Evolutionary conservation across 441 rosid genomes (phyloP).

Genomic region (Erodium texanum): DNA sequence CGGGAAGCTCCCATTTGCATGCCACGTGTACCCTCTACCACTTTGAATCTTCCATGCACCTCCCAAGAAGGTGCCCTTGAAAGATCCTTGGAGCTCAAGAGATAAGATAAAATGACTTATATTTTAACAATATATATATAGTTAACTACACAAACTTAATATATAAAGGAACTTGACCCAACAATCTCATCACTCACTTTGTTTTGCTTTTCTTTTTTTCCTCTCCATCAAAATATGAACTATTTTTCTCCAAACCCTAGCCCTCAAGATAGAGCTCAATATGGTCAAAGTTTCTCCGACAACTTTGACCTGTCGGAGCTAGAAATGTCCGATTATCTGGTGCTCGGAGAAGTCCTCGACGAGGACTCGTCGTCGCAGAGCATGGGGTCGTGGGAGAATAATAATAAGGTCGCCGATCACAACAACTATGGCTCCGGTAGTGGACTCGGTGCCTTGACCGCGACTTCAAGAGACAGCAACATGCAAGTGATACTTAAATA

Average conservation of each 20-base stretch:
- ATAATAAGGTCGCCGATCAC: neutral
- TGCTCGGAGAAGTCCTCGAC: neutral
- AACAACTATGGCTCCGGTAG: neutral
- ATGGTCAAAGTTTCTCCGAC: neutral
- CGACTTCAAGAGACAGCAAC: neutral
- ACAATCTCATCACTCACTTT: neutral
- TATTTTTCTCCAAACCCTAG: conserved; percentile 1
- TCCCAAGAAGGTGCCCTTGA: neutral
- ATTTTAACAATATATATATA: neutral
- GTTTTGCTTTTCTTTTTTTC: neutral
- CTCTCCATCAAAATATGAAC: neutral
- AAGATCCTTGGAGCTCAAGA: neutral
- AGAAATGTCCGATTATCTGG: neutral
- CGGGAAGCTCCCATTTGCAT: neutral
- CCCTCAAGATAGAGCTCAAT: neutral
- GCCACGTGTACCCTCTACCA: neutral
- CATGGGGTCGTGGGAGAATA: neutral
- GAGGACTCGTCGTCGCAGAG: conserved; percentile 1
- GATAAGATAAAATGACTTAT: neutral
- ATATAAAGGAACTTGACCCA: neutral
- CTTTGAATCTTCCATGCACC: neutral
- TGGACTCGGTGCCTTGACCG: neutral
- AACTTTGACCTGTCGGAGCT: neutral
- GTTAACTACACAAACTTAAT: neutral
- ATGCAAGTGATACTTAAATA: neutral